A percentile compares a stretch with the other conserved stretches of the same genome.
phyloP scores from a whole-genome alignment of 192 early-diverging fungal species.

The Gigaspora rosea region DNA sequence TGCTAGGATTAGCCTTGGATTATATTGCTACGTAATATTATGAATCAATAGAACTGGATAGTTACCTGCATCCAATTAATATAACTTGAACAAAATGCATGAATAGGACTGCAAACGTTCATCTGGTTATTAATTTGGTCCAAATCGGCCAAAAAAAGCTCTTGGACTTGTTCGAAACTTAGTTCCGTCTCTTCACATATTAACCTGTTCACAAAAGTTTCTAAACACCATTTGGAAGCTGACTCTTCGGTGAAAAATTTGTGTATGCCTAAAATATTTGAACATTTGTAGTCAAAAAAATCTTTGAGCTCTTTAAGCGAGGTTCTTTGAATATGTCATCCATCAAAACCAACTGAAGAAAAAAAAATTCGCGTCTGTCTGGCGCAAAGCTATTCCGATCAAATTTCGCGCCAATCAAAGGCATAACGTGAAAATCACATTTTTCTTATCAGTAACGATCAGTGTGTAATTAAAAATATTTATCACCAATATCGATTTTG shows the following conservation, averaged over 20 bases:
- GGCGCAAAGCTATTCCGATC: no score
- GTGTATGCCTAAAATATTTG: slow-evolving; percentile 15
- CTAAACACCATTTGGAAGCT: background rate
- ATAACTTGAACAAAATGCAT: background rate
- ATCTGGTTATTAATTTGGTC: background rate
- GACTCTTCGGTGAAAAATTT: slow-evolving; percentile 17
- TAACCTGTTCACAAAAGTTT: slow-evolving; percentile 16
- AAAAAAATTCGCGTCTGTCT: no score
- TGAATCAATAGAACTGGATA: background rate
- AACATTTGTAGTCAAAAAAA: slow-evolving; percentile 23
- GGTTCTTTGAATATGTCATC: background rate
- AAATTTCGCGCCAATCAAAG: no score
- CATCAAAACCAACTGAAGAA: background rate
- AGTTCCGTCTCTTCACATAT: slow-evolving; percentile 10
- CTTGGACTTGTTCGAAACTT: slow-evolving; percentile 3
- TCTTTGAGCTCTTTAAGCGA: background rate
- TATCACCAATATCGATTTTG: no score
- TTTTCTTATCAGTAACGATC: no score
- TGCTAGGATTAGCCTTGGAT: background rate
- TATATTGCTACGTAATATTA: background rate
- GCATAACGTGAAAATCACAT: no score
- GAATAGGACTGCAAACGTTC: background rate
- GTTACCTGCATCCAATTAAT: slow-evolving; percentile 1
- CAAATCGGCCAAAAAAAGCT: slow-evolving; percentile 14
- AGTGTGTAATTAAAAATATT: no score